Evolutionary conservation across 1,284 basidiomycete species (phyloP).

Genomic region (Porogramme epimiltina): DNA sequence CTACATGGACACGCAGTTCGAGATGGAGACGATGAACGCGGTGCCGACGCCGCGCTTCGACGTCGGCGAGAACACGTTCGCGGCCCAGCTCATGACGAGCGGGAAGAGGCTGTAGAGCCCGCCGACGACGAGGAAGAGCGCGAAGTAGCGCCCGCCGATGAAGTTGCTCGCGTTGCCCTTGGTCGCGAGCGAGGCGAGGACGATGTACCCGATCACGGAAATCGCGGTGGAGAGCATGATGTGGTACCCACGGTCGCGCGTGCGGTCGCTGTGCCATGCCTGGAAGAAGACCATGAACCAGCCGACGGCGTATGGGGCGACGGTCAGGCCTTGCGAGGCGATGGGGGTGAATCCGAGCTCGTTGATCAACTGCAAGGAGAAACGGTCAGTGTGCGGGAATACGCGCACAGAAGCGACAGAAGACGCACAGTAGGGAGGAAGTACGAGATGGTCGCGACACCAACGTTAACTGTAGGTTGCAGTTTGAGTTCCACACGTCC

Average conservation of each 20-base stretch:
- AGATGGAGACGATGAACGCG: slow-evolving; percentile 58
- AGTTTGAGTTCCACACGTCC: not conserved
- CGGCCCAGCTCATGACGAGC: slow-evolving; percentile 62
- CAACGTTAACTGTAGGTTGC: slow-evolving; percentile 47
- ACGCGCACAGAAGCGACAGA: not conserved
- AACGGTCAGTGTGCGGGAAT: not conserved
- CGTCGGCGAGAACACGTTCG: slow-evolving; percentile 56
- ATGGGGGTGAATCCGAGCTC: slow-evolving; percentile 55
- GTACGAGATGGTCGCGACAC: slow-evolving; percentile 56
- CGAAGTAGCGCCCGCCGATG: slow-evolving; percentile 55
- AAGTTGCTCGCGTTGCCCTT: slow-evolving; percentile 33
- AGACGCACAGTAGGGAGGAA: slow-evolving; percentile 52
- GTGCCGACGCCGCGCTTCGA: slow-evolving; percentile 60
- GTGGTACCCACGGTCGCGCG: slow-evolving; percentile 54
- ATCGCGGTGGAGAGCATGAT: slow-evolving; percentile 48
- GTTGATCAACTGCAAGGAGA: slow-evolving; percentile 45
- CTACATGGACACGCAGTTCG: slow-evolving; percentile 57
- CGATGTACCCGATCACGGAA: slow-evolving; percentile 51
- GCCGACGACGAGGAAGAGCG: slow-evolving; percentile 55
- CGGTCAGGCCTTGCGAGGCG: slow-evolving; percentile 56
- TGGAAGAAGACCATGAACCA: slow-evolving; percentile 57
- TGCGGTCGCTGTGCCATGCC: slow-evolving; percentile 54
- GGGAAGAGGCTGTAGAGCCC: slow-evolving; percentile 58
- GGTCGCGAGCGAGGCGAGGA: slow-evolving; percentile 50
- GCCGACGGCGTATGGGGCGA: slow-evolving; percentile 54